Evolutionary conservation across 1,284 basidiomycete genomes (phyloP).

Genomic region (Peniophora sp.): DNA sequence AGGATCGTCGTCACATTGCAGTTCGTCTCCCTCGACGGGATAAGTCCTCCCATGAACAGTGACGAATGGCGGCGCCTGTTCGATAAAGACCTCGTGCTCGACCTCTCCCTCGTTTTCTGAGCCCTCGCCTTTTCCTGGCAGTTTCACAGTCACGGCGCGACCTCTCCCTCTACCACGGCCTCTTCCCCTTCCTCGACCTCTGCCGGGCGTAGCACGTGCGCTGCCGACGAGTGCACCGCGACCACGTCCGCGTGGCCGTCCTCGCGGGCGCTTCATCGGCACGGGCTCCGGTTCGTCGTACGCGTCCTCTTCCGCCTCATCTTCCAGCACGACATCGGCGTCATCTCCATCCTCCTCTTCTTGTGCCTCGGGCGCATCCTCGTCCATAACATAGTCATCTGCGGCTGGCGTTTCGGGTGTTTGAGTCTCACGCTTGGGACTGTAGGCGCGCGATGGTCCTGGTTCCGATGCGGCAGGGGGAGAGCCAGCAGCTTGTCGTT

Average conservation of each 20-base stretch:
- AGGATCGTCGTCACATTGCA: slow-evolving; percentile 75
- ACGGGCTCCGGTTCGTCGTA: slow-evolving; percentile 5
- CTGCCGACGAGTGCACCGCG: slow-evolving; percentile 14
- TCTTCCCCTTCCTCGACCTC: slow-evolving; percentile 33
- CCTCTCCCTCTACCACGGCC: slow-evolving; percentile 36
- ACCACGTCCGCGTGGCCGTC: slow-evolving; percentile 20
- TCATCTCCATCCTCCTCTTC: not conserved
- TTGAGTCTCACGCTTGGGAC: not conserved
- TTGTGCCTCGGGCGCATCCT: not conserved
- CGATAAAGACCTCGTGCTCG: slow-evolving; percentile 37
- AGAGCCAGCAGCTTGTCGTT: slow-evolving; percentile 3
- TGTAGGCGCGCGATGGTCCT: not conserved
- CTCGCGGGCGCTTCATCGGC: slow-evolving; percentile 15
- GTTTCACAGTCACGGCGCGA: slow-evolving; percentile 23
- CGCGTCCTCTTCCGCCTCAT: not conserved
- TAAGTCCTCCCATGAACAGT: slow-evolving; percentile 72
- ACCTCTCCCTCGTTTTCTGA: slow-evolving; percentile 30
- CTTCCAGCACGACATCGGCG: too few species aligned
- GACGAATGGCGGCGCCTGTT: slow-evolving; percentile 38
- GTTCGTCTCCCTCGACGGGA: slow-evolving; percentile 83
- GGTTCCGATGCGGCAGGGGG: slow-evolving; percentile 1
- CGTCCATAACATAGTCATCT: not conserved
- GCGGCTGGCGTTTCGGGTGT: not conserved
- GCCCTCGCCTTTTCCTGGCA: slow-evolving; percentile 26
- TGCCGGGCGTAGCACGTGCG: slow-evolving; percentile 15